Base-by-base conservation (phyloP, 257 asterid species). In the Solanum commersonii region DNA sequence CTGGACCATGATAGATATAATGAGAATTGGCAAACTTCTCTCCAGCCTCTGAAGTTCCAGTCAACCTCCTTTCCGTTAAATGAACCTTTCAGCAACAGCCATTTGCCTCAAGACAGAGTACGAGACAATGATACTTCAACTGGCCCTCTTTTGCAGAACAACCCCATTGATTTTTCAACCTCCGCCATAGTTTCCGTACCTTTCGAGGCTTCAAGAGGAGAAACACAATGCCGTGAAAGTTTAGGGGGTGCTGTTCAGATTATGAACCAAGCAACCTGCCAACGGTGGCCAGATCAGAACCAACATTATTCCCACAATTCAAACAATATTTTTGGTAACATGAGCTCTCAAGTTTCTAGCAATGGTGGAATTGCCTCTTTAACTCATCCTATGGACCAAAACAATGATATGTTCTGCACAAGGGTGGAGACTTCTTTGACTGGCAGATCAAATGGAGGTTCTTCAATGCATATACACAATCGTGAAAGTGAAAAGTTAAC, bases 1-100 rank as follows among this genome's bases (percentile, higher is more conserved):
- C 86, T 90, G 86, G 97, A 94, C 90, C 94, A 91, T 84, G 92
- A 90, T 73, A 92, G 90, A 93, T 90, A 85, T 86, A 91, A 86
- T 18, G 94, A 87, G 70, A 91, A 81, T 87, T 91, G 93, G 94
- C 94, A 90, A 88, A 91, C 83, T 88, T 73, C 93, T 18, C 76
- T 90, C 37, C 96, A 92, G 84, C 85, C 92, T 76, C 87, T 92
- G 34, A 91, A 90, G 88, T 88, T 92, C 60, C 95, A 88, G 88
- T 86, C 92, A 22, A 90, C 89, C 88, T 89, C 93, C 60, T 89
- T 93, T 90, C 90, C 89, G 23, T 87, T 93, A 35, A 68, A 89
- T 1, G 96, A 92, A 65, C 67, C 93, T 73, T 93, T 91, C 86
- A 76, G 74, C 89, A 93, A 90, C 27, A 87, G 90, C 60, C 95